Evolutionary conservation across 345 rosid genomes (phyloP), one percentile per base, ranked within the genome.

Genomic region (Populus tremula): DNA sequence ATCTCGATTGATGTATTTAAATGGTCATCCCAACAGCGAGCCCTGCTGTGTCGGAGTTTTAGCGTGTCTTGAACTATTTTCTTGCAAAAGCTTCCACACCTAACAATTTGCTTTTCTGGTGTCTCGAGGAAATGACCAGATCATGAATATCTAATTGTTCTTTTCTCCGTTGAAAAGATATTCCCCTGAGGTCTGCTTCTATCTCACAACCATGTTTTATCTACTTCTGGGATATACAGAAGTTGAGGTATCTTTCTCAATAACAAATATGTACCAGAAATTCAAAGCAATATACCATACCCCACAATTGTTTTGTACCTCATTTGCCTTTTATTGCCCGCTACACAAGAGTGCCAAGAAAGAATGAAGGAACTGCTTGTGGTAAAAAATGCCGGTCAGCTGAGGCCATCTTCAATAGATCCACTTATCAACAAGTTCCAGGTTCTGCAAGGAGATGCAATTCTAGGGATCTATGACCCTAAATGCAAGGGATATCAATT

Each of bases 401-500:
- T 12, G 10, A 72, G 29, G 47, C 20, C 49, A 31, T 16, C 67
- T 23, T 35, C 68, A 10, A 33, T 23, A 5, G 38, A 75, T 65
- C 11, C 62, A 65, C 35, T 29, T 2, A 10, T 3, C 20, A 29
- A 20, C 8, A 45, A 73, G 63, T 29, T 45, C 64, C 16, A 7
- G 41, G 29, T 27, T 18, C 12, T 4, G 49, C 62, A 23, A 6
- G 25, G 67, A 8, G 62, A 41, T 54, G 71, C 53, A 64, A 39
- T 74, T 79, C 78, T 79, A 90, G 71, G 89, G 84, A 82, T 85
- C 79, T 76, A 93, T 75, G 33, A 79, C 82, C 39, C 86, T 77
- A 78, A 96, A 96, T 12, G 96, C 93, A 76, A 84, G 84, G 25
- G 96, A 92, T 79, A 93, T 93, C 87, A 90, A 80, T 80, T 96